Evolutionary conservation across 2,329 filamentous ascomycete species (phyloP), one percentile per base, ranked within the genome.

Genomic region (Fusarium fracticaudum): DNA sequence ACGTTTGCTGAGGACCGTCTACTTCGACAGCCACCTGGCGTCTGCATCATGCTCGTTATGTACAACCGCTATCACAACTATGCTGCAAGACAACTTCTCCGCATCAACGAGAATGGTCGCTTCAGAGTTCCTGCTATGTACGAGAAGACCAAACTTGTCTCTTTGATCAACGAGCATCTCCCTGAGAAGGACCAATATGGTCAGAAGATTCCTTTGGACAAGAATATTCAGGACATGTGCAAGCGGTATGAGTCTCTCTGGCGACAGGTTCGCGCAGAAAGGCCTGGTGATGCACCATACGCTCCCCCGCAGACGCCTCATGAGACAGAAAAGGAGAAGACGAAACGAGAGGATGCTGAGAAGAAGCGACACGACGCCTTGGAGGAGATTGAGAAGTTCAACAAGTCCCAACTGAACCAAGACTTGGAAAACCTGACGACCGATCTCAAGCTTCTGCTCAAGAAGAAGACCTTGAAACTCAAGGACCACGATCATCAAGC

Each of bases 21-120:
- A 1, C 81, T 90, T 18, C 88, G 89, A 5, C 89, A 92, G 73
- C 92, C 92, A 0, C 90, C 92, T 0, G 91, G 91, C 9, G 91
- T 91, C n/a, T 86, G 89, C 47, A 90, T 92, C 3, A 79, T 93
- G n/a, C 80, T 93, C 6, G 88, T 94, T 77, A 92, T 93, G 90
- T 91, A 93, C 80, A 91, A 91, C 75, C 86, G 90, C 9, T 96
- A 95, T 81, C 94, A 97, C 83, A 97, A 97, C 81, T 89, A 95
- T 71, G 90, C 93, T 1, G 93, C 92, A 6, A 88, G 90, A 63
- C 91, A 95, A 67, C 85, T 97, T 15, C 91, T 48, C 1, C 80
- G 61, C 24, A 85, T 86, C 69, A 87, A 87, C 50, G 83, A 87
- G 72, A 81, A 81, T 35, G 79, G 79, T 17, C 79, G 82, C 9